These are phyloP conservation scores for Panicum hallii DNA, from an alignment of 202 grass and related monocot species.

Conservation along the genomic window DNA sequence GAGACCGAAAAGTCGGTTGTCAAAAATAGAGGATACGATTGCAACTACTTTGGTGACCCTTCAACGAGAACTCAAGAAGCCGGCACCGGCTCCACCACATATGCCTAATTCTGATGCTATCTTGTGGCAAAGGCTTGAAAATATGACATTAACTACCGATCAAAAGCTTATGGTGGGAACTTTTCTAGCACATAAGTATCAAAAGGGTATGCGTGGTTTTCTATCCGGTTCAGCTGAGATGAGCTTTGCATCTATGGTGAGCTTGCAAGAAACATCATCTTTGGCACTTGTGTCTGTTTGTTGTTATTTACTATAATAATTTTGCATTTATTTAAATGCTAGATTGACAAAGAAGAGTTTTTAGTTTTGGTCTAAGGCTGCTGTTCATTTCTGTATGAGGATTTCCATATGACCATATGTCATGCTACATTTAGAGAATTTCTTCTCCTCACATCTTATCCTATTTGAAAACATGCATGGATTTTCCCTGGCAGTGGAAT, in stretches of 20 bases:
- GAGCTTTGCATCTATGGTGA: conserved; percentile 40
- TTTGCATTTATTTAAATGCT: conserved; percentile 59
- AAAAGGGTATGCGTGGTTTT: too few relatives aligned
- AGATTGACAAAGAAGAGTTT: conserved; percentile 41
- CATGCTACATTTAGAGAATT: conserved; percentile 11
- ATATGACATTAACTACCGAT: too few relatives aligned
- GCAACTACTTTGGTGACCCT: too few relatives aligned
- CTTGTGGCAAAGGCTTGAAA: too few relatives aligned
- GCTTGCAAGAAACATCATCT: conserved; percentile 53
- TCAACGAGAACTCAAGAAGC: too few relatives aligned
- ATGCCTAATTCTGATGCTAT: too few relatives aligned
- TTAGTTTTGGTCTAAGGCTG: conserved; percentile 39
- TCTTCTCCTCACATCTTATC: not conserved
- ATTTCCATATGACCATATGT: not conserved
- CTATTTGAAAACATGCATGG: not conserved
- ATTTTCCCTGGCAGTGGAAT: not conserved
- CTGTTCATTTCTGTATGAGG: not conserved
- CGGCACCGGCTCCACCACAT: too few relatives aligned
- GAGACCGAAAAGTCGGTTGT: too few relatives aligned
- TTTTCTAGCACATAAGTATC: too few relatives aligned
- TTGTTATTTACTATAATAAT: conserved; percentile 61
- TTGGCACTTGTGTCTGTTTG: conserved; percentile 49
- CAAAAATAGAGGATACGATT: too few relatives aligned
- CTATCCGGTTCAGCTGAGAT: too few relatives aligned
- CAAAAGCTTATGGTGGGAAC: too few relatives aligned